A percentile compares a stretch with the other conserved stretches of the same genome.
These are phyloP conservation scores for thale cress (Arabidopsis thaliana) DNA, from an alignment of 345 rosid species.

Conservation along the genomic window DNA sequence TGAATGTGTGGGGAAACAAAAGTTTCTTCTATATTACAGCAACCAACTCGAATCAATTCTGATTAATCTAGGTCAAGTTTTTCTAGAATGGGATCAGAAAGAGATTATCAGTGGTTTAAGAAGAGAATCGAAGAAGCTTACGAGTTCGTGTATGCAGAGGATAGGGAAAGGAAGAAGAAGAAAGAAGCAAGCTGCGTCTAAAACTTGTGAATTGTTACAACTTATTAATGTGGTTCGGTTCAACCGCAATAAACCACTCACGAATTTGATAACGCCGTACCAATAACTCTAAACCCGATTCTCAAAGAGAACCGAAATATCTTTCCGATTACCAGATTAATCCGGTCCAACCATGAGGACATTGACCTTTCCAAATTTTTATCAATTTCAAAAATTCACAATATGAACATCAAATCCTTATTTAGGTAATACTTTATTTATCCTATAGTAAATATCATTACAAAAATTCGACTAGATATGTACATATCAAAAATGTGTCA, in stretches of 20 bases:
- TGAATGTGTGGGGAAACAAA: constrained; percentile 7
- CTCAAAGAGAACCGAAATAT: not conserved
- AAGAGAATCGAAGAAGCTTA: not conserved
- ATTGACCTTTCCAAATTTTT: too few species aligned
- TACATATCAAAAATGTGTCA: too few species aligned
- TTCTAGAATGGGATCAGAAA: not conserved
- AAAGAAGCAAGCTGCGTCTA: not conserved
- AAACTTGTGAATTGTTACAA: not conserved
- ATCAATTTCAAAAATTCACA: too few species aligned
- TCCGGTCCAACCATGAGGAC: too few species aligned
- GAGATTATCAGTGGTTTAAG: not conserved
- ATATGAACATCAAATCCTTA: too few species aligned
- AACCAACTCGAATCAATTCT: constrained; percentile 3
- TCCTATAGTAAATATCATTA: too few species aligned
- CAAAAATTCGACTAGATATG: too few species aligned
- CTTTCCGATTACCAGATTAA: not conserved
- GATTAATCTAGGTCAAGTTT: not conserved
- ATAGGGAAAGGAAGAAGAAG: not conserved
- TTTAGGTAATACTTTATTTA: too few species aligned
- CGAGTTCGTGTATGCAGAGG: not conserved
- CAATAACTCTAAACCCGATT: not conserved
- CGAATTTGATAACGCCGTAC: not conserved
- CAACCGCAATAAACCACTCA: not conserved
- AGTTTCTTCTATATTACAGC: not conserved
- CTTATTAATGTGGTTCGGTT: not conserved